A percentile compares a stretch with the other conserved stretches of the same genome.
These are phyloP conservation scores for Anthracocystis panici-leucophaei DNA, from an alignment of 1,284 basidiomycete genomes.

Conservation along the genomic window DNA sequence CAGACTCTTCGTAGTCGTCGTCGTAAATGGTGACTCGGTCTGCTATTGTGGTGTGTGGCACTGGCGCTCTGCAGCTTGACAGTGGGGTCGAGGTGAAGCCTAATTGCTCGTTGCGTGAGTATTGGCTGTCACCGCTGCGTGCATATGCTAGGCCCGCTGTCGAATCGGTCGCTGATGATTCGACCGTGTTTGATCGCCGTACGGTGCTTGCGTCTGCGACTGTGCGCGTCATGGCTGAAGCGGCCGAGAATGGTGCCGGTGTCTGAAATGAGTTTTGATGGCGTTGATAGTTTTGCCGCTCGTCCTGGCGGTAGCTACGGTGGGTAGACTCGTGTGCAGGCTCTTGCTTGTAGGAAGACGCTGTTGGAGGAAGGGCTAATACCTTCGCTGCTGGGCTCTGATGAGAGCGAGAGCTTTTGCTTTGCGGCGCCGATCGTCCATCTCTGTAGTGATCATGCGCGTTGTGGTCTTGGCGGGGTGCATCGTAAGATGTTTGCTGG, in stretches of 20 bases:
- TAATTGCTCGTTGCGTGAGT: slow-evolving; percentile 4
- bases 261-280: no score
- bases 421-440: neutral
- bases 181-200: slow-evolving; percentile 17
- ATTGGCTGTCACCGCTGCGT: slow-evolving; percentile 26
- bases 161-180: slow-evolving; percentile 24
- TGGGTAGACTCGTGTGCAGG: neutral
- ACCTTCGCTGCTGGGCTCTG: neutral
- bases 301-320: neutral
- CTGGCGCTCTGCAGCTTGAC: neutral
- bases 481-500: slow-evolving; percentile 4
- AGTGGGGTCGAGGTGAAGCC: neutral
- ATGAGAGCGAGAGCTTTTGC: slow-evolving; percentile 1
- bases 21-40: slow-evolving; percentile 47
- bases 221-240: neutral
- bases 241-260: neutral
- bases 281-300: neutral
- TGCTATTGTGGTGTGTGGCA: slow-evolving; percentile 8
- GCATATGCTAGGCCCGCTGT: slow-evolving; percentile 25
- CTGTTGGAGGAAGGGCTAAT: slow-evolving; percentile 2
- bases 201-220: neutral
- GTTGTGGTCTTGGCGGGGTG: neutral
- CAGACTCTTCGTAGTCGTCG: slow-evolving; percentile 48
- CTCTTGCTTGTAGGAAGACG: no score
- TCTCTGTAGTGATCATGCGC: slow-evolving; percentile 1